Evolutionary conservation across 2,329 filamentous ascomycete genomes (phyloP).

Genomic region (Colletotrichum tropicicola): DNA sequence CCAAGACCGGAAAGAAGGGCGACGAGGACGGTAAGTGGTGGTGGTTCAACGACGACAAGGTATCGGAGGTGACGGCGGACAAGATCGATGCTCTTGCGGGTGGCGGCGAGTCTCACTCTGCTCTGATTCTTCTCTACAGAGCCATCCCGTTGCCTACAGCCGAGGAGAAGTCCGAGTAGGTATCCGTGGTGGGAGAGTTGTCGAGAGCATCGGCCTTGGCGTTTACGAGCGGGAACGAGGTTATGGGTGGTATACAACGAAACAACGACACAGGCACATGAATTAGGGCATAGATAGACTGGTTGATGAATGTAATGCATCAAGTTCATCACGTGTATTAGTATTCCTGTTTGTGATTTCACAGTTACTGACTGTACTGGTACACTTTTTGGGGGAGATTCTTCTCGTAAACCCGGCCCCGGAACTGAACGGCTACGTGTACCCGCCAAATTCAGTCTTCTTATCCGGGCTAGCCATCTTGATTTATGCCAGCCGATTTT

Average conservation of each 20-base stretch:
- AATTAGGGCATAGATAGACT: conserved; percentile 21
- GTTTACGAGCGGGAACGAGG: conserved; percentile 27
- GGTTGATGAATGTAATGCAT: conserved; percentile 11
- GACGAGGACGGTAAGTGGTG: conserved; percentile 97
- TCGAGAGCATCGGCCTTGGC: conserved; percentile 22
- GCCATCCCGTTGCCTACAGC: conserved; percentile 74
- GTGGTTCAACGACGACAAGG: conserved; percentile 99
- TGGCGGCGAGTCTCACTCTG: conserved; percentile 87
- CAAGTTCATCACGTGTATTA: neutral
- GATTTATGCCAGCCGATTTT: too few species aligned
- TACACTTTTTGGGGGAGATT: too few species aligned
- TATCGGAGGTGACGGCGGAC: conserved; percentile 88
- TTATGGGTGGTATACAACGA: conserved; percentile 27
- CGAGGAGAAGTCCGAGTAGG: conserved; percentile 51
- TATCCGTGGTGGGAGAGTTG: conserved; percentile 2
- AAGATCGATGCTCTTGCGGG: conserved; percentile 92
- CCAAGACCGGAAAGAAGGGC: conserved; percentile 78
- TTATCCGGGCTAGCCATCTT: too few species aligned
- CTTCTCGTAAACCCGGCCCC: too few species aligned
- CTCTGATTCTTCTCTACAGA: conserved; percentile 81
- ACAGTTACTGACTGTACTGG: too few species aligned
- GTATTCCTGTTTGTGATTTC: neutral
- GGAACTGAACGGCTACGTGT: too few species aligned
- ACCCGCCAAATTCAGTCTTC: too few species aligned
- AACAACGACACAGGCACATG: conserved; percentile 12